Percentiles rank a stretch among this genome's conserved stretches.
Conservation (phyloP, 192 early-diverging fungal species). For the Gonapodya prolifera region DNA sequence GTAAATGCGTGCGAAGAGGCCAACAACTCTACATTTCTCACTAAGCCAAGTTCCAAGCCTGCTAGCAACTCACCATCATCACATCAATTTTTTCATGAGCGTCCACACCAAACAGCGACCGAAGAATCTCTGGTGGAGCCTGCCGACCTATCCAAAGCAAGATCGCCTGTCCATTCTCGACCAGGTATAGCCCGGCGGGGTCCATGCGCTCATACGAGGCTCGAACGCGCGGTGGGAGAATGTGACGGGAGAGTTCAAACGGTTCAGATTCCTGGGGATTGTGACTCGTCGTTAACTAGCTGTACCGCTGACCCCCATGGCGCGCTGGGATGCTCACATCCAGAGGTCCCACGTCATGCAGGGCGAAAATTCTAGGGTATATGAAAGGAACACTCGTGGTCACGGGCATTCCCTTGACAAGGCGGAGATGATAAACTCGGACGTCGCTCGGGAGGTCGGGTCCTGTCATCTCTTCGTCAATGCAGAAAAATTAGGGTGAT, state of each 20-base stretch:
- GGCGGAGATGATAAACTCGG: constrained; percentile 65
- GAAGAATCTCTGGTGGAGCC: constrained; percentile 42
- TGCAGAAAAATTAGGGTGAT: neutral
- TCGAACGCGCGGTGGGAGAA: constrained; percentile 53
- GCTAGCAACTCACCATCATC: constrained; percentile 32
- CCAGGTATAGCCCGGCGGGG: constrained; percentile 61
- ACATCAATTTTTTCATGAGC: constrained; percentile 59
- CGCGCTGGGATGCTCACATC: constrained; percentile 16
- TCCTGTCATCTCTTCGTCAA: constrained; percentile 18
- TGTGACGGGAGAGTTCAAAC: no score
- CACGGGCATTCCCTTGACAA: constrained; percentile 63
- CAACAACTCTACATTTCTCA: neutral
- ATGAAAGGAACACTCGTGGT: constrained; percentile 62
- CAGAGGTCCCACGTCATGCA: constrained; percentile 48
- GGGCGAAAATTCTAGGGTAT: constrained; percentile 67
- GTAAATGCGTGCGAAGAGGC: constrained; percentile 10
- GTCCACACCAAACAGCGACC: constrained; percentile 67
- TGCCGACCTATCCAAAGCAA: constrained; percentile 82
- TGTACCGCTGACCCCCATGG: no score
- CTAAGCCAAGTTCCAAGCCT: neutral
- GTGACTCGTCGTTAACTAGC: no score
- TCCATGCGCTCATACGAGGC: constrained; percentile 67
- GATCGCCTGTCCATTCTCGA: constrained; percentile 65
- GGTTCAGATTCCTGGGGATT: no score
- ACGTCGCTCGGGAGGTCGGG: constrained; percentile 63